A percentile compares a stretch with the other conserved stretches of the same genome.
phyloP scores from a whole-genome alignment of 129 eudicot species.

The Scalesia atractyloides region DNA sequence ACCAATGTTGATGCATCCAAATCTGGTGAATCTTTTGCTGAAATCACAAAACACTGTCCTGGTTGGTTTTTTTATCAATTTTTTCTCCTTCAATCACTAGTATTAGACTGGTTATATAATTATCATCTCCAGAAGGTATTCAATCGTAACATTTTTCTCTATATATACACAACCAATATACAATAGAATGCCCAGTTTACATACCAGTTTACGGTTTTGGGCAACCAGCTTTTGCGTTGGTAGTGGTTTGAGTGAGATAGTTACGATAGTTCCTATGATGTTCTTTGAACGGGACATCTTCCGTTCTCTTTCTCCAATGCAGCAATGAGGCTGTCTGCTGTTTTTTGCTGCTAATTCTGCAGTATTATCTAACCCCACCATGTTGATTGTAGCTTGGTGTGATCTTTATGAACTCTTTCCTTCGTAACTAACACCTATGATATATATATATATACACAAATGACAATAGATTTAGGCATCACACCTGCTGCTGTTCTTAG shows the following conservation, averaged over 20 bases:
- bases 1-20: conserved; percentile 76
- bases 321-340: conserved; percentile 45
- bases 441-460: not conserved
- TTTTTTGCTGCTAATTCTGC: conserved; percentile 72
- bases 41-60: conserved; percentile 86
- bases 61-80: conserved; percentile 64
- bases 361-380: conserved; percentile 96
- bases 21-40: conserved; percentile 71
- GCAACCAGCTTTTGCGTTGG: conserved; percentile 92
- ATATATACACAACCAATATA: no score
- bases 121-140: no score
- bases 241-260: conserved; percentile 77
- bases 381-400: conserved; percentile 81
- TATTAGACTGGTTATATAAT: no score
- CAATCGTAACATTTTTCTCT: no score
- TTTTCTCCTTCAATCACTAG: conserved; percentile 66
- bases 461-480: conserved; percentile 6
- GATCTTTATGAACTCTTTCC: conserved; percentile 86
- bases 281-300: conserved; percentile 58
- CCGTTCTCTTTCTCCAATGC: conserved; percentile 60
- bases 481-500: conserved; percentile 61
- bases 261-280: conserved; percentile 59
- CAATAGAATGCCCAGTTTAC: no score
- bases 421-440: conserved; percentile 81
- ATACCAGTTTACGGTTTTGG: conserved; percentile 66